Evolutionary conservation across 2,329 filamentous ascomycete species (phyloP).

Genomic region (Clonostachys solani): DNA sequence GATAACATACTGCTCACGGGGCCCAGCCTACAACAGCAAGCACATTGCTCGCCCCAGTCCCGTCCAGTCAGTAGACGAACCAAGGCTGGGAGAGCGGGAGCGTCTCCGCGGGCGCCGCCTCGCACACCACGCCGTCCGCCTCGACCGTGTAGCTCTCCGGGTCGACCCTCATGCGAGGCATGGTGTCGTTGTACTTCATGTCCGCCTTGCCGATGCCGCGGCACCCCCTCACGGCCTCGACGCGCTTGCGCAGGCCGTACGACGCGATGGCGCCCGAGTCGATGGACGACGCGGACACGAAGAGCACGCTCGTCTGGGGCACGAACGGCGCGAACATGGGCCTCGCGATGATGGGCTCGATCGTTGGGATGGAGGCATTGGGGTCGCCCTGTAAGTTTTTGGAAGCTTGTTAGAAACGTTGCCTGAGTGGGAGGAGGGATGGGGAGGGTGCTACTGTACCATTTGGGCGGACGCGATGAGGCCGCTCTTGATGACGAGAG

Average conservation of each 20-base stretch:
- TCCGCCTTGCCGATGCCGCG: constrained; percentile 73
- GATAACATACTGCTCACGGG: too few species aligned
- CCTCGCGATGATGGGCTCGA: constrained; percentile 78
- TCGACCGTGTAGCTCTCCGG: constrained; percentile 86
- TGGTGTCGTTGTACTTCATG: constrained; percentile 84
- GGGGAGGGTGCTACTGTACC: constrained; percentile 42
- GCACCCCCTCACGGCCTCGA: constrained; percentile 77
- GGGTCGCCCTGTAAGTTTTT: constrained; percentile 59
- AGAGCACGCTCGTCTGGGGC: constrained; percentile 71
- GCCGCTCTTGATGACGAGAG: constrained; percentile 78
- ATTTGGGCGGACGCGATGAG: constrained; percentile 81
- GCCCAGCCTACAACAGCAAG: too few species aligned
- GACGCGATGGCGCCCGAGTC: constrained; percentile 59
- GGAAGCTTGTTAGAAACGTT: constrained; percentile 1
- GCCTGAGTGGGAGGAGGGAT: not conserved
- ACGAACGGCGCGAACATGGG: constrained; percentile 81
- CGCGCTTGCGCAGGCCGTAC: constrained; percentile 73
- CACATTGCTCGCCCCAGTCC: too few species aligned
- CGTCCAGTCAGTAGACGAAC: constrained; percentile 61
- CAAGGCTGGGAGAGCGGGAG: constrained; percentile 75
- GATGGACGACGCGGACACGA: constrained; percentile 74
- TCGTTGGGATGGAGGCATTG: constrained; percentile 81
- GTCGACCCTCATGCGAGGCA: constrained; percentile 87
- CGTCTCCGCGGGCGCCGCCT: constrained; percentile 64
- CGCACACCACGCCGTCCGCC: constrained; percentile 73